These are phyloP conservation scores for Cerioporus squamosus DNA, from an alignment of 1,284 basidiomycete genomes.

Conservation along the genomic window DNA sequence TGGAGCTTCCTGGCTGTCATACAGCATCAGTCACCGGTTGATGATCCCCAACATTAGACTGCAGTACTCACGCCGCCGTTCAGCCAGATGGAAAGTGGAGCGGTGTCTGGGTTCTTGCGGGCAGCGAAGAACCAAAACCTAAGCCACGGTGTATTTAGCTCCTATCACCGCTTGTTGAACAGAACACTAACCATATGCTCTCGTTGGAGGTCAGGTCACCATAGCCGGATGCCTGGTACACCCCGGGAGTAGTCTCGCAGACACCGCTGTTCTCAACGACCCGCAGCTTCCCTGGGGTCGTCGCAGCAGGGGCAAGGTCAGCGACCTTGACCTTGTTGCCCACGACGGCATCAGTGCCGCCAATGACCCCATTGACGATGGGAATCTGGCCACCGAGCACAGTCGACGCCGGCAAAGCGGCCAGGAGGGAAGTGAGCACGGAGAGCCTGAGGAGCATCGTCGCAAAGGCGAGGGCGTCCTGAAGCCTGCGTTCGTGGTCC, in stretches of 20 bases:
- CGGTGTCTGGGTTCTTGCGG: slow-evolving; percentile 56
- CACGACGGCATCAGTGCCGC: slow-evolving; percentile 32
- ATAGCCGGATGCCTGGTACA: slow-evolving; percentile 65
- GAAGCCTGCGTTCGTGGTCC: background rate
- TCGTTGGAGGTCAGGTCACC: slow-evolving; percentile 56
- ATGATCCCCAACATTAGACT: no score
- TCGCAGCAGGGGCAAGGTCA: slow-evolving; percentile 8
- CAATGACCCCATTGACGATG: slow-evolving; percentile 48
- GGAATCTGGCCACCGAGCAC: slow-evolving; percentile 43
- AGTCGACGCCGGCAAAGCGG: slow-evolving; percentile 17
- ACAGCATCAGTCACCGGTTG: background rate
- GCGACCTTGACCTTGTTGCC: slow-evolving; percentile 2
- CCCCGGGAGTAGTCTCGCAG: slow-evolving; percentile 61
- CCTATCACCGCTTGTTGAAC: background rate
- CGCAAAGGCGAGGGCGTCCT: background rate
- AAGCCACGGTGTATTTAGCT: no score
- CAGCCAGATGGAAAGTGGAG: slow-evolving; percentile 69
- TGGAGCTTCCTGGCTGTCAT: slow-evolving; percentile 61
- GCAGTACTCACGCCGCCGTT: slow-evolving; percentile 59
- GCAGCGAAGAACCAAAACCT: slow-evolving; percentile 77
- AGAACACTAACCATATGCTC: slow-evolving; percentile 54
- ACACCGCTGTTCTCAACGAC: slow-evolving; percentile 58
- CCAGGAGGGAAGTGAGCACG: slow-evolving; percentile 15
- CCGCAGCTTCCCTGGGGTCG: slow-evolving; percentile 53
- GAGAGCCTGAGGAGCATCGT: slow-evolving; percentile 15